phyloP scores from a whole-genome alignment of 2,329 filamentous ascomycete species.

The Clonostachys byssicola region DNA sequence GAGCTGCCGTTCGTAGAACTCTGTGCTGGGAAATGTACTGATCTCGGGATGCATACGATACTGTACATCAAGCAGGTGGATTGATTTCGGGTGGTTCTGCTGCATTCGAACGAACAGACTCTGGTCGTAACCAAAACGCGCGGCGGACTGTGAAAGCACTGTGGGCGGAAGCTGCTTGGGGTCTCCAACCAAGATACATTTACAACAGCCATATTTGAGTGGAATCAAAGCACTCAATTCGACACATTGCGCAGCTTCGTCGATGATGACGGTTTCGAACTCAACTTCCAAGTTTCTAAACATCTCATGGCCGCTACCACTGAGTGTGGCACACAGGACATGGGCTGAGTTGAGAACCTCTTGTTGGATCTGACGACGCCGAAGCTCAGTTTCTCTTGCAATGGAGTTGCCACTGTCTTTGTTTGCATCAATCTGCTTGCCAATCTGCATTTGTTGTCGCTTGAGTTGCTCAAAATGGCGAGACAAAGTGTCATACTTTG shows the following conservation, averaged over 20 bases:
- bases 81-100: conserved; percentile 78
- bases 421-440: conserved; percentile 78
- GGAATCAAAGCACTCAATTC: conserved; percentile 95
- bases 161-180: conserved; percentile 96
- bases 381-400: conserved; percentile 81
- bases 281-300: conserved; percentile 92
- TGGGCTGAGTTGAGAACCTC: conserved; percentile 87
- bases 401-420: conserved; percentile 82
- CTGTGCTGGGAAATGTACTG: conserved; percentile 80
- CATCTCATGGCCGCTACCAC: conserved; percentile 95
- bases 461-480: conserved; percentile 76
- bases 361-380: conserved; percentile 79
- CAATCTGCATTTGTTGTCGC: conserved; percentile 67
- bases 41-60: conserved; percentile 99
- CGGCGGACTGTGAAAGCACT: conserved; percentile 89
- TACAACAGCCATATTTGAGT: conserved; percentile 93
- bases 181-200: conserved; percentile 96
- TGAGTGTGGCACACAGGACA: conserved; percentile 91
- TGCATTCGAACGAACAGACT: conserved; percentile 99
- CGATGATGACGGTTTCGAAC: conserved; percentile 97
- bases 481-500: conserved; percentile 52
- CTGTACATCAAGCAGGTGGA: conserved; percentile 94
- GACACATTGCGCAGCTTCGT: conserved; percentile 97
- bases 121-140: conserved; percentile 92
- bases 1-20: conserved; percentile 88